Evolutionary conservation across 2,329 filamentous ascomycete genomes (phyloP).

Genomic region (Calonectria crousiana): DNA sequence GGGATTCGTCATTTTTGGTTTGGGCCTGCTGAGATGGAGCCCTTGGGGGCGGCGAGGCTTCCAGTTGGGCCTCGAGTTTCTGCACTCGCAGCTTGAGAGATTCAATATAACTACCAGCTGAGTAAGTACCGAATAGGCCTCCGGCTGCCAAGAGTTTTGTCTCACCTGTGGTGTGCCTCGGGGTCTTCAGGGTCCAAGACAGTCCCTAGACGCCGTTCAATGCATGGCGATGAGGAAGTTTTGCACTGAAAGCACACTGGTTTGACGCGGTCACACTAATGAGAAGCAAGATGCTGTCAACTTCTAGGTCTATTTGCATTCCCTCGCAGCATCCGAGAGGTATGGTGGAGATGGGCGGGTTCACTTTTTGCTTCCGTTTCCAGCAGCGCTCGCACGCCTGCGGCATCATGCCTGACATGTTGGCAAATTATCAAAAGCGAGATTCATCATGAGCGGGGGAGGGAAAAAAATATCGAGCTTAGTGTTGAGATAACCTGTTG

Average conservation of each 20-base stretch:
- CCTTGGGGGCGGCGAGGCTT: neutral
- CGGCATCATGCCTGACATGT: conserved; percentile 13
- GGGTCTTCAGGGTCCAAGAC: conserved; percentile 21
- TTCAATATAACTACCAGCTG: conserved; percentile 21
- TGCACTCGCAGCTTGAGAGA: conserved; percentile 18
- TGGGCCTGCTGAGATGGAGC: neutral
- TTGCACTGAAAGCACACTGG: conserved; percentile 20
- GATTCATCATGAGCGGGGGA: neutral
- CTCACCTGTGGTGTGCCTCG: conserved; percentile 23
- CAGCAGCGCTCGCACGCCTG: conserved; percentile 33
- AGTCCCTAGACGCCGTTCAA: conserved; percentile 20
- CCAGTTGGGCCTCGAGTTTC: conserved; percentile 13
- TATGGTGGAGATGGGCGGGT: neutral
- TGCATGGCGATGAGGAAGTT: conserved; percentile 13
- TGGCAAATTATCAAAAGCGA: neutral
- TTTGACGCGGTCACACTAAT: conserved; percentile 26
- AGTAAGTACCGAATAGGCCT: neutral
- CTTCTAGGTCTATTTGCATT: neutral
- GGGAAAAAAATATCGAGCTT: neutral
- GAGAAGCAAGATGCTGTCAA: neutral
- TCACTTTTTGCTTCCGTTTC: conserved; percentile 34
- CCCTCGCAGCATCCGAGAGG: neutral
- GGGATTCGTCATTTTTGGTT: neutral
- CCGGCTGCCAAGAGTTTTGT: neutral
- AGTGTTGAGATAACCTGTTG: neutral